phyloP scores from a whole-genome alignment of 371 early-diverging fungal species.

The Haplosporangium sp. region DNA sequence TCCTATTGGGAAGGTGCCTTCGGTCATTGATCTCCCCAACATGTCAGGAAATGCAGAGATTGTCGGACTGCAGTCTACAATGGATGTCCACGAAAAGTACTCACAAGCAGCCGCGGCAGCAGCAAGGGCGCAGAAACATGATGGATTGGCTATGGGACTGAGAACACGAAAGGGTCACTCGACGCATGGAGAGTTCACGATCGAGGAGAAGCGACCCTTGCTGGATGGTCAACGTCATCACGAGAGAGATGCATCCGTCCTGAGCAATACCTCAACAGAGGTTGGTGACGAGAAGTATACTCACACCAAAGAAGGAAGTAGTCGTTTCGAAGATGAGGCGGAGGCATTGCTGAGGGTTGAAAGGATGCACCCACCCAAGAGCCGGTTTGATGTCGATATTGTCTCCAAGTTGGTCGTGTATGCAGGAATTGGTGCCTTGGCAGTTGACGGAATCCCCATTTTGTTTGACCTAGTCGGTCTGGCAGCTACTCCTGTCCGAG shows the following conservation, averaged over 20 bases:
- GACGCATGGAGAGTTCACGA: constrained; percentile 17
- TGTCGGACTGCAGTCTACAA: constrained; percentile 67
- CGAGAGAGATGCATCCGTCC: constrained; percentile 29
- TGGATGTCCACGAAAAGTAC: constrained; percentile 67
- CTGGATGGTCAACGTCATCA: constrained; percentile 21
- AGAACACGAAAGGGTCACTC: constrained; percentile 53
- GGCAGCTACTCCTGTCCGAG: constrained; percentile 30
- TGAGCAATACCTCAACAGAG: constrained; percentile 41
- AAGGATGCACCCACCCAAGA: constrained; percentile 61
- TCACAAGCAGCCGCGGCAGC: constrained; percentile 55
- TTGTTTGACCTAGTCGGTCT: constrained; percentile 59
- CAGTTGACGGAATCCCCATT: constrained; percentile 62
- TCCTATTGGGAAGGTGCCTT: constrained; percentile 72
- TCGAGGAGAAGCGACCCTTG: constrained; percentile 21
- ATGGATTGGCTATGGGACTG: constrained; percentile 42
- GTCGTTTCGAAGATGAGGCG: constrained; percentile 44
- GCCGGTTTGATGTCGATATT: constrained; percentile 75
- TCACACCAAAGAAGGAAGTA: constrained; percentile 1
- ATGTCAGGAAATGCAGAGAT: constrained; percentile 61
- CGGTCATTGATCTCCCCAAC: constrained; percentile 68
- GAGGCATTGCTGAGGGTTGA: constrained; percentile 60
- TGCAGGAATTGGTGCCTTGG: constrained; percentile 73
- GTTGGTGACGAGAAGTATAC: constrained; percentile 13
- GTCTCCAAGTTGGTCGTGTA: constrained; percentile 77
- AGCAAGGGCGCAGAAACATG: constrained; percentile 20